Evolutionary conservation across 1,284 basidiomycete genomes (phyloP), one percentile per base, ranked within the genome.

Genomic region (Trametes hirsuta): DNA sequence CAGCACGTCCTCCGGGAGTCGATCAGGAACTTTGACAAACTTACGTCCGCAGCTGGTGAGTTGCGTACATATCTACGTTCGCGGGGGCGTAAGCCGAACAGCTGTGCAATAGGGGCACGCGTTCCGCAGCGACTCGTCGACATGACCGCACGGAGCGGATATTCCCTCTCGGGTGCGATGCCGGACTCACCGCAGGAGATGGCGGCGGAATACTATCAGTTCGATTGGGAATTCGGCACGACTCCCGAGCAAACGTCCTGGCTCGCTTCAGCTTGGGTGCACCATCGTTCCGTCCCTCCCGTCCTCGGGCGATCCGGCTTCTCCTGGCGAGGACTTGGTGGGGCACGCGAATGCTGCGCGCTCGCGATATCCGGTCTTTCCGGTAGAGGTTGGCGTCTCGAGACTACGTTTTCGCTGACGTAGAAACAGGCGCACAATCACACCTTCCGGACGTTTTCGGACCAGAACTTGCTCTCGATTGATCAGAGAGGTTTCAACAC

Each of bases 401-500:
- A 21, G 35, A 6, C 21, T 34, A 48, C 21, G 24, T 47, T 34
- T 47, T 39, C 25, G 45, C 59, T 63, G 40, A 65, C 52, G 5
- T 9, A 9, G 14, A 4, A 15, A 37, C 49, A 85, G 84, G 83
- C 81, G 37, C 84, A 84, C 65, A 88, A 88, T 66, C 84, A 82
- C 65, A 87, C 86, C 22, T 90, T 81, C 63, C 74, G 79, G 24
- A 74, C 78, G 14, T 87, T 88, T 66, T 86, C 86, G 0, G 76
- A 79, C 15, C 77, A 79, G 22, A 84, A 88, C 62, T 72, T 77
- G 25, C 75, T 90, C 62, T 80, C 78, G 6, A 76, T 85, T 57
- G 87, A 90, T 68, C 83, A 81, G 64, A 81, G 85, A 24, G 87
- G 87, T 1, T 89, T 85, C 75, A 82, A 81, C 53, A 72, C 78